phyloP scores from a whole-genome alignment of 1,284 basidiomycete genomes.

The Austroboletus niveus region DNA sequence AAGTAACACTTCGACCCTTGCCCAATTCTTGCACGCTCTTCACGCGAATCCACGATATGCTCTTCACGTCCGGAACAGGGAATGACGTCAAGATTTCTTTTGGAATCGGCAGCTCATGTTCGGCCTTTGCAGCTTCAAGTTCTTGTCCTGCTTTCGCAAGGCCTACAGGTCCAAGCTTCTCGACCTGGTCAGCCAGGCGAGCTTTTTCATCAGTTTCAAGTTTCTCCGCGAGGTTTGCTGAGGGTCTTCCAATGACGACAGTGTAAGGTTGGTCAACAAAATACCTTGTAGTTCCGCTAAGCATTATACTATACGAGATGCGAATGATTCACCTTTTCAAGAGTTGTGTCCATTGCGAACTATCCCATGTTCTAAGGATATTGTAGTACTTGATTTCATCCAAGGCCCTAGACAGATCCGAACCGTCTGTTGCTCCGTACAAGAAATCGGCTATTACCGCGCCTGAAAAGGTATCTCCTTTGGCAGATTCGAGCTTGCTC shows the following conservation, averaged over 20 bases:
- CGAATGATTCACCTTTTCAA: constrained; percentile 63
- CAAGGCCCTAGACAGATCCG: constrained; percentile 72
- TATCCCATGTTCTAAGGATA: constrained; percentile 69
- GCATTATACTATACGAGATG: background rate
- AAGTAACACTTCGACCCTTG: constrained; percentile 37
- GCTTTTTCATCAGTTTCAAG: constrained; percentile 83
- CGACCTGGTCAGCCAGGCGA: constrained; percentile 71
- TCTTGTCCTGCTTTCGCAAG: constrained; percentile 69
- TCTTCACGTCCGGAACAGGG: constrained; percentile 84
- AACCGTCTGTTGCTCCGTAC: constrained; percentile 84
- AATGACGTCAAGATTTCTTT: constrained; percentile 78
- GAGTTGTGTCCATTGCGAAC: constrained; percentile 77
- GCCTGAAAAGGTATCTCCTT: constrained; percentile 73
- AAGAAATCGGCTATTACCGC: constrained; percentile 85
- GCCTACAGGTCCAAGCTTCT: constrained; percentile 77
- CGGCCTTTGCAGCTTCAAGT: constrained; percentile 82
- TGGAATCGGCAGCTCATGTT: constrained; percentile 86
- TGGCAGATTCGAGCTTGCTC: constrained; percentile 71
- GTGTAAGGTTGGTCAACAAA: constrained; percentile 72
- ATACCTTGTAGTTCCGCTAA: constrained; percentile 52
- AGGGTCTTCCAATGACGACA: constrained; percentile 85
- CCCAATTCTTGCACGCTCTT: constrained; percentile 73
- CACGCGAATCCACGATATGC: constrained; percentile 94
- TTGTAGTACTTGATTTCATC: constrained; percentile 80
- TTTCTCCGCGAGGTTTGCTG: constrained; percentile 78